Evolutionary conservation across 257 asterid species (phyloP), one percentile per base, ranked within the genome.

Genomic region (Osmanthus fragrans): DNA sequence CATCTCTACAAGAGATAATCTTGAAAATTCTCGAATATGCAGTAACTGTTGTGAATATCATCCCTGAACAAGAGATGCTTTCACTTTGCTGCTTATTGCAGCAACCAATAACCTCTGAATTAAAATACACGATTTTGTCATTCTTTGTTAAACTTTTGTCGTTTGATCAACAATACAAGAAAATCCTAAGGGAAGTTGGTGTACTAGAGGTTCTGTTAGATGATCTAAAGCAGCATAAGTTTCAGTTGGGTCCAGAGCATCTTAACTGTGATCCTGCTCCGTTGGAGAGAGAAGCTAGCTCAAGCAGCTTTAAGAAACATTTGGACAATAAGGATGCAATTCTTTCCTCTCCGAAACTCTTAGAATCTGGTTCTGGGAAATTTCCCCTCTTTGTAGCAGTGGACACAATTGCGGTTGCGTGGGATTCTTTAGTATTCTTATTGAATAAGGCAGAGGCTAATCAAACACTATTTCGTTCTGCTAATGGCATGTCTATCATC

Each of bases 1-100:
- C 85, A 85, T 71, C 96, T 65, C 82, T 92, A 86, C 98, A 90
- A 84, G 99, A 96, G 84, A 93, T 92, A 76, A 93, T 96, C 83
- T 85, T 96, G 86, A 96, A 96, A 88, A 93, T 96, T 88, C 98
- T 96, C 51, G 99, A 96, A 84, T 96, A 92, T 84, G 97, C 97
- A 16, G 98, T 92, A 80, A 93, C 97, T 69, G 98, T 96, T 76
- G 97, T 96, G 81, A 96, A 93, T 89, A 88, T 95, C 79, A 81
- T 96, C 80, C 99, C 98, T 47, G 99, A 96, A 77, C 98, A 96
- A 86, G 99, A 96, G 85, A 88, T 96, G 84, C 98, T 96, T 81
- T 92, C 98, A 76, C 92, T 96, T 76, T 92, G 99, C 86, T 93
- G 98, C 85, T 86, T 96, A 77, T 88, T 96, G 85, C 99, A 93